A percentile compares a stretch with the other conserved stretches of the same genome.
phyloP scores from a whole-genome alignment of 306 rosid genomes.

The Cicer arietinum region DNA sequence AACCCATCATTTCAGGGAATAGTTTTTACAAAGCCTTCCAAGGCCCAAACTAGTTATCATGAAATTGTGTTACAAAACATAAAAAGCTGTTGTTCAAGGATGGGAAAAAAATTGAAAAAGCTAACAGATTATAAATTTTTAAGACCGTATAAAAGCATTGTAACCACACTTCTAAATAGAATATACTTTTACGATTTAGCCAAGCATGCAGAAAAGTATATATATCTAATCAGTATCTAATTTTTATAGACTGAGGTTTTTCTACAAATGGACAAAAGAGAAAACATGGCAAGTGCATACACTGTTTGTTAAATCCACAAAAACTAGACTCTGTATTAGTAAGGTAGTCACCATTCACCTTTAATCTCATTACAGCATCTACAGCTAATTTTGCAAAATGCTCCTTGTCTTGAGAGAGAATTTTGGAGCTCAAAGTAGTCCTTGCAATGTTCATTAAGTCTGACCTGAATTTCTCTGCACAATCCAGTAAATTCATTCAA shows the following conservation, averaged over 20 bases:
- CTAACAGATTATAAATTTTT: neutral
- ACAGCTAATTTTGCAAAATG: slow-evolving; percentile 92
- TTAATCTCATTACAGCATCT: slow-evolving; percentile 93
- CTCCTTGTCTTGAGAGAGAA: slow-evolving; percentile 94
- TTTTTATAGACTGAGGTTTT: neutral
- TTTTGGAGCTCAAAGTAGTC: slow-evolving; percentile 98
- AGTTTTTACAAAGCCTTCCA: neutral
- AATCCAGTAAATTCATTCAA: too few relatives aligned
- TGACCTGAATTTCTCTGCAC: slow-evolving; percentile 51
- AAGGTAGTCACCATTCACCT: slow-evolving; percentile 57
- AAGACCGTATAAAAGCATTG: neutral
- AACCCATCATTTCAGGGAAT: slow-evolving; percentile 8
- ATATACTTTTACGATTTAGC: neutral
- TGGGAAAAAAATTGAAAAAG: neutral
- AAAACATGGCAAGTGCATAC: neutral
- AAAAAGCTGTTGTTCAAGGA: neutral
- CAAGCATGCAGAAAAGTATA: slow-evolving; percentile 2
- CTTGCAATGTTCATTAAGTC: slow-evolving; percentile 95
- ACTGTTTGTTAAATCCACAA: neutral
- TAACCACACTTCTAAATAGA: too few relatives aligned
- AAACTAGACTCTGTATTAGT: neutral
- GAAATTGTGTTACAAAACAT: neutral
- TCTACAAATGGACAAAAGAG: neutral
- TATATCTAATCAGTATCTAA: slow-evolving; percentile 16
- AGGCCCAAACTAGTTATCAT: neutral